Conservation (phyloP, 495 filamentous ascomycete species). For the Penicillium antarcticum region DNA sequence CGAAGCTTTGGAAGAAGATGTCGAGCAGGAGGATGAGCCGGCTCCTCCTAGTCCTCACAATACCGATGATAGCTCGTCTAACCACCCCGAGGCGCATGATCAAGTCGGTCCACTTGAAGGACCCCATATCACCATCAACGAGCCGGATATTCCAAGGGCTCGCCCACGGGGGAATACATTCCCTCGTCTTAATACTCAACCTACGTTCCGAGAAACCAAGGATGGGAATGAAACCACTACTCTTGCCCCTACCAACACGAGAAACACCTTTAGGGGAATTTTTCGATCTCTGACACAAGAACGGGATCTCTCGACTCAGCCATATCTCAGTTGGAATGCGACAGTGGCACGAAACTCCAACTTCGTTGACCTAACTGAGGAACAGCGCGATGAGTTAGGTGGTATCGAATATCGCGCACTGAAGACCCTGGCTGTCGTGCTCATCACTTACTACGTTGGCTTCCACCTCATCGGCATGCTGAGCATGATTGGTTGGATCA, state of each 20-base stretch:
- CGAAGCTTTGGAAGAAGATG: slow-evolving; percentile 53
- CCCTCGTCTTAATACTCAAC: slow-evolving; percentile 37
- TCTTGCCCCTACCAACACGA: slow-evolving; percentile 21
- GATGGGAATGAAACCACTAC: slow-evolving; percentile 10
- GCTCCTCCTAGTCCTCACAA: slow-evolving; percentile 7
- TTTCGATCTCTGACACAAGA: slow-evolving; percentile 42
- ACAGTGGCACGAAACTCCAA: slow-evolving; percentile 89
- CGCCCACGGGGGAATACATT: slow-evolving; percentile 36
- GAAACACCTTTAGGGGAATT: slow-evolving; percentile 33
- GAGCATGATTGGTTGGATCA: slow-evolving; percentile 75
- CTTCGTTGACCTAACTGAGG: slow-evolving; percentile 83
- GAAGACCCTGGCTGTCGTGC: slow-evolving; percentile 75
- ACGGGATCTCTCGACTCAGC: slow-evolving; percentile 52
- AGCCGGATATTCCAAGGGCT: slow-evolving; percentile 45
- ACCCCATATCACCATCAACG: slow-evolving; percentile 62
- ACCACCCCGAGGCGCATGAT: slow-evolving; percentile 18
- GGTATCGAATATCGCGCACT: slow-evolving; percentile 92
- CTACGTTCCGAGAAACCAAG: slow-evolving; percentile 33
- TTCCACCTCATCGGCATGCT: slow-evolving; percentile 74
- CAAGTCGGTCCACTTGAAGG: slow-evolving; percentile 33
- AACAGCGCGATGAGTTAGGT: slow-evolving; percentile 87
- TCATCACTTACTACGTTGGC: slow-evolving; percentile 71
- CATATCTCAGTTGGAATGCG: slow-evolving; percentile 91
- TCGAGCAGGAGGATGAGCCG: slow-evolving; percentile 26
- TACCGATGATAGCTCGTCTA: not conserved